These are phyloP conservation scores for Penicillium rolfsii DNA, from an alignment of 2,329 filamentous ascomycete genomes.

Conservation along the genomic window DNA sequence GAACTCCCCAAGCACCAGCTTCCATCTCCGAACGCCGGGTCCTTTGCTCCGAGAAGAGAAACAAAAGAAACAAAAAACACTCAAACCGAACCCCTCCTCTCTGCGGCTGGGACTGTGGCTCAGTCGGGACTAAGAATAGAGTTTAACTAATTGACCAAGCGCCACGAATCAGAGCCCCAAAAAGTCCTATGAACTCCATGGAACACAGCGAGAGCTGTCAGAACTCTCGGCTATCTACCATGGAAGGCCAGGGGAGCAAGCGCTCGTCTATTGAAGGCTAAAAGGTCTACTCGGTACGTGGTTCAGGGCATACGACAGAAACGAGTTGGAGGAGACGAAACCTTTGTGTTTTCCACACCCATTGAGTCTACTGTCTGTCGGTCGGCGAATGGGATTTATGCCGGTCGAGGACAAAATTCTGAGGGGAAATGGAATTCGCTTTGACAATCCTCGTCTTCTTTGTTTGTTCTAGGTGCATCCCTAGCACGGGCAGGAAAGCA, in stretches of 20 bases:
- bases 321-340: neutral
- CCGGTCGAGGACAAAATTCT: slow-evolving; percentile 4
- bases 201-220: slow-evolving; percentile 21
- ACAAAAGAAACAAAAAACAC: too few species aligned
- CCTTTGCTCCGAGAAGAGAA: neutral
- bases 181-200: neutral
- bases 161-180: slow-evolving; percentile 8
- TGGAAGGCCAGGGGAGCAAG: slow-evolving; percentile 6
- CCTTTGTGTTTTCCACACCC: slow-evolving; percentile 6
- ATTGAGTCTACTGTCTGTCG: neutral
- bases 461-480: neutral
- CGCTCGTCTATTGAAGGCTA: slow-evolving; percentile 7
- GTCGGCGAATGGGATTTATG: slow-evolving; percentile 13
- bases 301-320: neutral
- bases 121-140: slow-evolving; percentile 11
- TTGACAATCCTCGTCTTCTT: neutral
- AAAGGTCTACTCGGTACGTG: neutral
- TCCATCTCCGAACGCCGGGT: neutral
- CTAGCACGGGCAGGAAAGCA: neutral
- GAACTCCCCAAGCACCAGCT: neutral
- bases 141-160: slow-evolving; percentile 6
- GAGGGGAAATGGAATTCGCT: slow-evolving; percentile 6
- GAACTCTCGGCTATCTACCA: neutral
- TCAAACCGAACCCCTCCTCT: neutral
- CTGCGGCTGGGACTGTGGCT: neutral